These are phyloP conservation scores for Gaeumannomyces sp. DNA, from an alignment of 2,329 filamentous ascomycete species.

Conservation along the genomic window DNA sequence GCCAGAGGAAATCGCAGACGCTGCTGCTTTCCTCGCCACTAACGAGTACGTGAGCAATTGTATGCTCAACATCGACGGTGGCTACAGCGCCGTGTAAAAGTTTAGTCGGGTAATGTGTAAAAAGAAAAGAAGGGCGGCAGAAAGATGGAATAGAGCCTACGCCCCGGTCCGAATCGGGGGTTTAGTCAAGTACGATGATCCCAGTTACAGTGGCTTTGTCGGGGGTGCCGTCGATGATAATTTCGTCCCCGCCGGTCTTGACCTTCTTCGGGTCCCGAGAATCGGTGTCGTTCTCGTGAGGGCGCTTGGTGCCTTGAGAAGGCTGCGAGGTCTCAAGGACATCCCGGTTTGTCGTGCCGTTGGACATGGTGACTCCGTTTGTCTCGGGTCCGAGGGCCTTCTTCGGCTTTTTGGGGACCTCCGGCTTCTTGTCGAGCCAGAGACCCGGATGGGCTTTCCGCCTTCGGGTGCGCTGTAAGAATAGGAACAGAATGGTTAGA, in stretches of 20 bases:
- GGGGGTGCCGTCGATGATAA: constrained; percentile 16
- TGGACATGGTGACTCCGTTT: constrained; percentile 33
- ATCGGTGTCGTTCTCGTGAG: constrained; percentile 35
- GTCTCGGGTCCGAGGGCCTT: constrained; percentile 31
- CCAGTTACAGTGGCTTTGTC: constrained; percentile 32
- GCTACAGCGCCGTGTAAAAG: constrained; percentile 58
- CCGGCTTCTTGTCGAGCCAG: constrained; percentile 33
- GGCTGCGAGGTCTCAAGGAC: constrained; percentile 31
- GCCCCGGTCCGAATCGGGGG: no score
- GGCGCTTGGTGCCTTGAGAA: constrained; percentile 37
- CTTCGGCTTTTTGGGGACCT: constrained; percentile 50
- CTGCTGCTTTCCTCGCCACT: constrained; percentile 67
- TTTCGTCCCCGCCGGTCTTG: constrained; percentile 28
- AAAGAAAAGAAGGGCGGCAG: constrained; percentile 10
- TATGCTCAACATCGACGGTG: constrained; percentile 78
- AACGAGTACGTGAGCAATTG: constrained; percentile 86
- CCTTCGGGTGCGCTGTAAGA: constrained; percentile 34
- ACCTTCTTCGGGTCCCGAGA: constrained; percentile 40
- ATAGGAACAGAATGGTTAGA: constrained; percentile 6
- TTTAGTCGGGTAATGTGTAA: constrained; percentile 10
- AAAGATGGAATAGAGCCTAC: no score
- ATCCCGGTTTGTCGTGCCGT: constrained; percentile 30
- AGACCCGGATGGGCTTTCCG: constrained; percentile 49
- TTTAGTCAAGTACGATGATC: constrained; percentile 53
- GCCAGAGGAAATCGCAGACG: constrained; percentile 71